Percentiles rank a stretch among this genome's conserved stretches.
These are phyloP conservation scores for Platanthera zijinensis DNA, from an alignment of 106 monocot genomes.

Conservation along the genomic window DNA sequence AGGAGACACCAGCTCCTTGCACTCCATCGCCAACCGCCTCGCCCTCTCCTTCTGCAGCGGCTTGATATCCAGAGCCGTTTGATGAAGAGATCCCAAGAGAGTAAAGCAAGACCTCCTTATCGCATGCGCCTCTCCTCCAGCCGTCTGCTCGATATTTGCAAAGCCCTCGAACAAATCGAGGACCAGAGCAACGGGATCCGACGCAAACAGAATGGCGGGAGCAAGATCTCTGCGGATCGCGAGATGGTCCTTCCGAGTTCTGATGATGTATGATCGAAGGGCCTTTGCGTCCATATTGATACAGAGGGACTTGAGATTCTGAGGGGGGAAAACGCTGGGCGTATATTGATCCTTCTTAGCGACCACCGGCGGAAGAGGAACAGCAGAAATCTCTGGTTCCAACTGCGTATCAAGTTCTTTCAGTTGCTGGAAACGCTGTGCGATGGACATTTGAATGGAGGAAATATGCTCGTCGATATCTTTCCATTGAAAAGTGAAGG, in stretches of 20 bases:
- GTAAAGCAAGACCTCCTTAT: not conserved
- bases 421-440: slow-evolving; percentile 33
- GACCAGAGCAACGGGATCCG: slow-evolving; percentile 2
- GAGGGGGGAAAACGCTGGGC: slow-evolving; percentile 10
- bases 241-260: not conserved
- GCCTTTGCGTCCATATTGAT: slow-evolving; percentile 36
- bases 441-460: slow-evolving; percentile 36
- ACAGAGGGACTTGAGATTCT: slow-evolving; percentile 30
- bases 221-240: not conserved
- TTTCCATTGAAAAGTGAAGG: slow-evolving; percentile 47
- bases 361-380: not conserved
- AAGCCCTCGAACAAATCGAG: not conserved
- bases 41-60: slow-evolving; percentile 5
- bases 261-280: not conserved
- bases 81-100: not conserved
- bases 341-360: not conserved
- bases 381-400: not conserved
- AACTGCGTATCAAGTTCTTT: not conserved
- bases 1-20: not conserved
- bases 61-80: not conserved
- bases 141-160: not conserved
- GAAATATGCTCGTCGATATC: slow-evolving; percentile 48
- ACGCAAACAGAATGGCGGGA: not conserved
- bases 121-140: not conserved
- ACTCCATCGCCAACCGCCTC: not conserved